phyloP scores from a whole-genome alignment of 2,329 filamentous ascomycete genomes.

The Fusarium secorum region DNA sequence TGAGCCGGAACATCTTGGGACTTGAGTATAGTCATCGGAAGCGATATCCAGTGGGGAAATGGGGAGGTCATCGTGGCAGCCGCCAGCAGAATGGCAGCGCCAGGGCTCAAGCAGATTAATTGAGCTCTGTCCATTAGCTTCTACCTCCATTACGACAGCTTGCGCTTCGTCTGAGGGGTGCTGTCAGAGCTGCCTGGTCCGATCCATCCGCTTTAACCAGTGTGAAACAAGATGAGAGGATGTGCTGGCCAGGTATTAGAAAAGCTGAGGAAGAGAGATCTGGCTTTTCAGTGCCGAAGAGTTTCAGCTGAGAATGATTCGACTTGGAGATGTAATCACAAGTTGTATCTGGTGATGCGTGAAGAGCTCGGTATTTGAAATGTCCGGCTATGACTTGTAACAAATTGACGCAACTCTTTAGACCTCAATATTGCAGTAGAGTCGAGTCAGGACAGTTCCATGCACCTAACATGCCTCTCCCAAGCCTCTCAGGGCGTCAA shows the following conservation, averaged over 20 bases:
- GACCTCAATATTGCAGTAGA: background rate
- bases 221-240: background rate
- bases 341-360: conserved; percentile 22
- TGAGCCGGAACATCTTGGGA: conserved; percentile 34
- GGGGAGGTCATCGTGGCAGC: conserved; percentile 36
- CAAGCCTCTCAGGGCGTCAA: background rate
- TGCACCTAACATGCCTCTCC: background rate
- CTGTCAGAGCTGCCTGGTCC: conserved; percentile 29
- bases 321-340: conserved; percentile 6
- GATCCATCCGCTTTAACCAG: conserved; percentile 36
- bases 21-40: conserved; percentile 26
- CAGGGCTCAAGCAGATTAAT: conserved; percentile 38
- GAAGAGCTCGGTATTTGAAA: conserved; percentile 1
- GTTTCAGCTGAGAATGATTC: conserved; percentile 2
- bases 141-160: conserved; percentile 41
- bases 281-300: background rate
- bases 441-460: background rate
- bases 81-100: conserved; percentile 27
- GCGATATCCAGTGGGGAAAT: conserved; percentile 29
- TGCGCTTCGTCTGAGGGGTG: conserved; percentile 32
- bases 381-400: background rate
- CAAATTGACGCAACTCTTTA: conserved; percentile 1
- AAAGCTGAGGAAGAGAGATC: background rate
- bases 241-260: background rate
- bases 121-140: conserved; percentile 36